Percentiles rank a stretch among this genome's conserved stretches.
These are phyloP conservation scores for Chamaecrista fasciculata DNA, from an alignment of 306 rosid genomes.

Conservation along the genomic window DNA sequence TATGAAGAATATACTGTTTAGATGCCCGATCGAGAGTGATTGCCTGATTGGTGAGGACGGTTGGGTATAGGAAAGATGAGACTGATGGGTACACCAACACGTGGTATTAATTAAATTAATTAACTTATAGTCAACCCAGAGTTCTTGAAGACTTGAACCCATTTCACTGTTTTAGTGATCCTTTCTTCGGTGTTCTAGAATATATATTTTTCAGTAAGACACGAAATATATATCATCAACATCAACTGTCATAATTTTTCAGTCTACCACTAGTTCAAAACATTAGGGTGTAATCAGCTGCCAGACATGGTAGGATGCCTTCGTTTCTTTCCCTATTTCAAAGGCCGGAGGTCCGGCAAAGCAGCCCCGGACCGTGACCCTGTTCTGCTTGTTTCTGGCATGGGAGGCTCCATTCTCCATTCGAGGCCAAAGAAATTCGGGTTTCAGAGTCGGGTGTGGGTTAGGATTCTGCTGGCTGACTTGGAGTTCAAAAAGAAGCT, in stretches of 20 bases:
- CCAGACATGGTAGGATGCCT: conserved; percentile 35
- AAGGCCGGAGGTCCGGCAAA: conserved; percentile 33
- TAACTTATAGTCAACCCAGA: too few relatives aligned
- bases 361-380: conserved; percentile 58
- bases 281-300: too few relatives aligned
- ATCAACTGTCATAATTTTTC: background rate
- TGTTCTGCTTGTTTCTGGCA: conserved; percentile 74
- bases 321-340: conserved; percentile 52
- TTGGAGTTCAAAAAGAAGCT: conserved; percentile 67
- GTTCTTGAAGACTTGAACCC: too few relatives aligned
- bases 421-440: conserved; percentile 65
- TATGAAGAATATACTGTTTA: background rate
- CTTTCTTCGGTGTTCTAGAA: too few relatives aligned
- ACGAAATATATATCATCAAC: too few relatives aligned
- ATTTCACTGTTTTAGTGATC: too few relatives aligned
- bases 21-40: background rate
- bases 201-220: too few relatives aligned
- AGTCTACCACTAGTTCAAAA: too few relatives aligned
- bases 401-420: conserved; percentile 83
- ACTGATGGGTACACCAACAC: background rate
- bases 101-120: background rate
- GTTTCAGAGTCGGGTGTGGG: conserved; percentile 79
- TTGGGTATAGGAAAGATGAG: background rate
- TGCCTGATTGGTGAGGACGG: background rate
- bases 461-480: conserved; percentile 76